Evolutionary conservation across 1,139 yeast species (phyloP).

Genomic region (Suhomyces kunorum): DNA sequence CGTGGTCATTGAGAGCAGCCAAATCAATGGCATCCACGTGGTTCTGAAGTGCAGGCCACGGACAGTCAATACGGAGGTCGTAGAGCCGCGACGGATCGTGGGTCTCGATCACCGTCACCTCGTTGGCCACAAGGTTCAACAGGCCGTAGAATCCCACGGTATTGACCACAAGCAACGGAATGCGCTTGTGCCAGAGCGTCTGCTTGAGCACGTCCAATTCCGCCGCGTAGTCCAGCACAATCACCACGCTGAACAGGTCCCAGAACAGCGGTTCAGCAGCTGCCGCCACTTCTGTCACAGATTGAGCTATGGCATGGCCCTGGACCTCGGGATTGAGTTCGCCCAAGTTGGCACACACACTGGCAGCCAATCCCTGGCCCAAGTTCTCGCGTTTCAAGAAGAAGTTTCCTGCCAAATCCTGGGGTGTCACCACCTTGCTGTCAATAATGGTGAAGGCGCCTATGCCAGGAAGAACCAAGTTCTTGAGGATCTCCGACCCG

Average conservation of each 20-base stretch:
- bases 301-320: slow-evolving; percentile 34
- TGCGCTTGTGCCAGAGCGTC: slow-evolving; percentile 43
- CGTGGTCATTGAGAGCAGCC: slow-evolving; percentile 46
- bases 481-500: slow-evolving; percentile 73
- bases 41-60: slow-evolving; percentile 71
- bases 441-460: slow-evolving; percentile 69
- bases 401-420: slow-evolving; percentile 60
- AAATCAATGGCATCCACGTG: slow-evolving; percentile 56
- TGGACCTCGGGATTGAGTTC: slow-evolving; percentile 65
- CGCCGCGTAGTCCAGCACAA: slow-evolving; percentile 40
- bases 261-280: slow-evolving; percentile 35
- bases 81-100: slow-evolving; percentile 65
- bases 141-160: slow-evolving; percentile 70
- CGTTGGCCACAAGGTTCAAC: slow-evolving; percentile 52
- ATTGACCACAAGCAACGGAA: slow-evolving; percentile 57
- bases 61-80: slow-evolving; percentile 69
- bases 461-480: slow-evolving; percentile 78
- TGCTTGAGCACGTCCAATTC: slow-evolving; percentile 31
- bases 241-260: slow-evolving; percentile 54
- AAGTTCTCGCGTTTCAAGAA: slow-evolving; percentile 53
- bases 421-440: slow-evolving; percentile 36
- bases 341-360: slow-evolving; percentile 42
- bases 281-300: slow-evolving; percentile 22
- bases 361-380: slow-evolving; percentile 43
- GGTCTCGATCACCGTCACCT: slow-evolving; percentile 69